Evolutionary conservation across 768 basidiomycete genomes (phyloP), one percentile per base, ranked within the genome.

Genomic region (Ramaria sp.): DNA sequence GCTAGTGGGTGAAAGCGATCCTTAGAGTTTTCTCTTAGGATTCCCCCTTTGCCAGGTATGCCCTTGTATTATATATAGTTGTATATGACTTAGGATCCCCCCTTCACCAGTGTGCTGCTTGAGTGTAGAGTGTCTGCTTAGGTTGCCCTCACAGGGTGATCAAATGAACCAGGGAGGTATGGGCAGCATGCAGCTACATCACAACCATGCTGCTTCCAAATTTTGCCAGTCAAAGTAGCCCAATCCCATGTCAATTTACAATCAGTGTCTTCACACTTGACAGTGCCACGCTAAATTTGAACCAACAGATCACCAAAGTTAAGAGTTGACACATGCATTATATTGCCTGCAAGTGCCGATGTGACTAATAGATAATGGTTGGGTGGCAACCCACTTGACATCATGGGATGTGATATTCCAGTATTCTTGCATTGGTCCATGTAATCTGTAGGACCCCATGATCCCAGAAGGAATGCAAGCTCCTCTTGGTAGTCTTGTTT

Each of bases 141-240:
- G n/a, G n/a, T n/a, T n/a, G n/a, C n/a, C n/a, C n/a, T n/a, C n/a
- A n/a, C n/a, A n/a, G n/a, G 73, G 77, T 7, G 73, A 68, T 74
- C 70, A 63, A 74, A 76, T 0, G 69, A 74, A 0, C 67, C 67
- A 19, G 74, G 75, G 13, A 77, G 61, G 53, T 69, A 72, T 19
- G 15, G 19, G 7, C 22, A 10, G 10, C 10, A 9, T 10, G 9
- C 22, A 7, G 10, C 45, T 15, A 77, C 72, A 0, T 34, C 57
- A 39, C 56, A 48, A 0, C 73, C 73, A 62, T 76, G 75, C 1
- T 33, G 31, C 9, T 64, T 64, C 76, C 77, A 3, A 19, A 19
- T n/a, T 19, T 65, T 54, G 1, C 6, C 57, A 1, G 15, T 31
- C 0, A 76, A 58, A 0, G 65, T 59, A 0, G 63, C 67, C 70